Evolutionary conservation across 257 asterid genomes (phyloP), one percentile per base, ranked within the genome.

Genomic region (Nicotiana benthamiana): DNA sequence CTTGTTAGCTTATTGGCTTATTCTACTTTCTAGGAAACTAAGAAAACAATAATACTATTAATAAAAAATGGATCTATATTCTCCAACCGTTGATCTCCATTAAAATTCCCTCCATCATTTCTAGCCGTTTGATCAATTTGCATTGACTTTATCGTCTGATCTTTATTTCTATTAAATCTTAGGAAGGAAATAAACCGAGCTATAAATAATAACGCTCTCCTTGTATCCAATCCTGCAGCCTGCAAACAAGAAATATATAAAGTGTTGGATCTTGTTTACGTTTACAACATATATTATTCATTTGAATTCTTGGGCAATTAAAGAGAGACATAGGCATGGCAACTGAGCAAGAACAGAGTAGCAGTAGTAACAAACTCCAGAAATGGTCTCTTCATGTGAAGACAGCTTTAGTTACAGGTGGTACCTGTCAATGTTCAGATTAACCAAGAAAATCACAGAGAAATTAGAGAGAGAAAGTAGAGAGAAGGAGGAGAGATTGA

Each of bases 351-450:
- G 78, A 74, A 48, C 26, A 74, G 40, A 48, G 78, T 64, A 64
- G 46, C 43, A 64, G 72, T 28, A 43, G 60, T 34, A 24, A 5
- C 61, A 74, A 59, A 74, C 17, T 48, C 78, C 78, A 74, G 43
- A 81, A 79, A 81, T 81, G 84, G 84, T 81, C 84, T 20, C 84
- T 81, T 32, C 27, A 74, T 34, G 84, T 80, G 16, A 61, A 17
- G 80, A 81, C 84, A 15, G 84, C 84, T 75, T 75, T 81, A 8
- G 84, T 81, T 48, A 70, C 84, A 9, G 84, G 84, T 34, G 84
- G 84, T 17, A 74, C 84, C 28, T n/a, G n/a, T n/a, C n/a, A n/a
- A n/a, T n/a, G n/a, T n/a, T n/a, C n/a, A n/a, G n/a, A n/a, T n/a
- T n/a, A n/a, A n/a, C n/a, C n/a, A n/a, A n/a, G n/a, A n/a, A n/a